Percentiles rank a stretch among this genome's conserved stretches.
Evolutionary conservation across 2,329 filamentous ascomycete genomes (phyloP).

Genomic region (Chaetomium olivaceum): DNA sequence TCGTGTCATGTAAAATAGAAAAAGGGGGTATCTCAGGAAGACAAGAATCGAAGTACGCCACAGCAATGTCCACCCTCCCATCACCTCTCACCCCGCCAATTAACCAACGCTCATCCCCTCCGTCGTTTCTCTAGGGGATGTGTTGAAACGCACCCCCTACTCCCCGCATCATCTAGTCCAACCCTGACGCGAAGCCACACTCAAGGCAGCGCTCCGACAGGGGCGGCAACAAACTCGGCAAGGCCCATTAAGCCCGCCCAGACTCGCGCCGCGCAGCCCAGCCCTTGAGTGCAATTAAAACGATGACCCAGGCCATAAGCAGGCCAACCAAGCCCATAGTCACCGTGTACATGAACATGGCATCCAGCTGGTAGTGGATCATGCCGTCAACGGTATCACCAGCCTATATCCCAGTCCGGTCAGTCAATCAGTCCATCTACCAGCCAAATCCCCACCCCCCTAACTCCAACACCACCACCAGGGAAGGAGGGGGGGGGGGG

Average conservation of each 20-base stretch:
- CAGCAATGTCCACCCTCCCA: neutral
- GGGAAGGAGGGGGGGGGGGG: too few species aligned
- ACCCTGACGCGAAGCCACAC: too few species aligned
- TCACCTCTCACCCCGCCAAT: neutral
- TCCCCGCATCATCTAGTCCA: too few species aligned
- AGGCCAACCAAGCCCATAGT: constrained; percentile 80
- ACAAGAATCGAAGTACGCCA: constrained; percentile 23
- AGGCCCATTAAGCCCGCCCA: neutral
- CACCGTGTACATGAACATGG: constrained; percentile 92
- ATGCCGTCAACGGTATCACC: constrained; percentile 76
- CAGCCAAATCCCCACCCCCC: too few species aligned
- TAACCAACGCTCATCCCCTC: neutral
- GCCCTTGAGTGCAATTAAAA: constrained; percentile 80
- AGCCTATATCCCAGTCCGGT: constrained; percentile 50
- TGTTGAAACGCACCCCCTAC: neutral
- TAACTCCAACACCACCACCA: too few species aligned
- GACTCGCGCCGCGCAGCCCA: constrained; percentile 66
- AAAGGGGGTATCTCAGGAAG: constrained; percentile 30
- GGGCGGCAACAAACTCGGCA: neutral
- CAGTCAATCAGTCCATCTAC: neutral
- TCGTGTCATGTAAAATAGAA: constrained; percentile 13
- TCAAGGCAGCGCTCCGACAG: neutral
- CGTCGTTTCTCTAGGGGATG: too few species aligned
- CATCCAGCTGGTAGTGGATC: constrained; percentile 74
- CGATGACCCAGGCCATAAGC: constrained; percentile 80